Percentiles rank a stretch among this genome's conserved stretches.
phyloP scores from a whole-genome alignment of 495 filamentous ascomycete species.

The Aspergillus kassunensis region DNA sequence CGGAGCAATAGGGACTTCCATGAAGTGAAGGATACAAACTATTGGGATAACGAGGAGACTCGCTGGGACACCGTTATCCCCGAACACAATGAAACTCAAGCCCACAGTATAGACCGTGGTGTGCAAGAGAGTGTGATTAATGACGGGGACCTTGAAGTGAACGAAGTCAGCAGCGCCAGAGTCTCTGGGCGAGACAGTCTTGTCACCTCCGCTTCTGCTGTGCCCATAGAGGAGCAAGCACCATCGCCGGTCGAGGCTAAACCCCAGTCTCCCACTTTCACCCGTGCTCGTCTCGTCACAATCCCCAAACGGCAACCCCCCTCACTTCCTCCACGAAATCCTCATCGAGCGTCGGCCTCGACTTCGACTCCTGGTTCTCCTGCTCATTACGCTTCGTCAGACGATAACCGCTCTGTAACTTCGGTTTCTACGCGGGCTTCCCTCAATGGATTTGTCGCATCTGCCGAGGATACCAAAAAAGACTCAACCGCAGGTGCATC shows the following conservation, averaged over 20 bases:
- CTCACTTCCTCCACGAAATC: constrained; percentile 58
- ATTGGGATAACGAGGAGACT: constrained; percentile 25
- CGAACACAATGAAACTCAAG: constrained; percentile 27
- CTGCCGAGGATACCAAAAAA: constrained; percentile 20
- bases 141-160: constrained; percentile 39
- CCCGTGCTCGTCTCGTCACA: constrained; percentile 61
- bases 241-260: constrained; percentile 41
- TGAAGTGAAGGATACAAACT: constrained; percentile 29
- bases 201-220: constrained; percentile 42
- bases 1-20: constrained; percentile 42
- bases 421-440: constrained; percentile 24
- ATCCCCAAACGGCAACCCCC: constrained; percentile 69
- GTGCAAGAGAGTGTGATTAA: constrained; percentile 13
- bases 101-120: constrained; percentile 23
- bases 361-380: constrained; percentile 20
- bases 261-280: constrained; percentile 48
- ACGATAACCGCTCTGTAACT: constrained; percentile 14
- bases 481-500: constrained; percentile 20
- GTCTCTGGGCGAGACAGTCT: constrained; percentile 46
- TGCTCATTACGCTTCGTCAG: constrained; percentile 14
- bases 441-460: constrained; percentile 16
- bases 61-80: constrained; percentile 36
- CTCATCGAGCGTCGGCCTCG: constrained; percentile 36
- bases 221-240: constrained; percentile 40
- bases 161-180: constrained; percentile 40